Evolutionary conservation across 2,329 filamentous ascomycete genomes (phyloP), one percentile per base, ranked within the genome.

Genomic region (Thyridium curvatum): DNA sequence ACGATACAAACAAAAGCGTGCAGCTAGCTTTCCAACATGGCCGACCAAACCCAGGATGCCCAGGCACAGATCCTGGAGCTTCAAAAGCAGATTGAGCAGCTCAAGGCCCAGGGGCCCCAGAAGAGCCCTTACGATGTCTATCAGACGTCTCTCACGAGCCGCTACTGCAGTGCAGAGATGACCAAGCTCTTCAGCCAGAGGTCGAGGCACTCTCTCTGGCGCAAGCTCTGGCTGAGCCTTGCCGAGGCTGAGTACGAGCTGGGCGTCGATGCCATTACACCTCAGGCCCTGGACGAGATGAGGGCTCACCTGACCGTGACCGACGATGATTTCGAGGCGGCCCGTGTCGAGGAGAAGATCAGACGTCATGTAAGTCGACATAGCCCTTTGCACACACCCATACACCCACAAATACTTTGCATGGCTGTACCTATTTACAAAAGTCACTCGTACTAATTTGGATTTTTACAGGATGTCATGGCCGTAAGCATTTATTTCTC

Each of bases 241-340:
- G 89, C 89, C 17, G 83, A 94, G 69, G 72, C 76, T 9, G 84
- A 95, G 69, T 82, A 81, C 59, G 84, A 90, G 60, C 74, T 94
- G 3, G 88, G 88, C 3, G 75, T 94, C 34, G 67, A 75, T 8
- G 58, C 65, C 33, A 90, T 95, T 56, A 80, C 77, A 12, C 61
- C 74, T 15, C 79, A 91, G 52, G 89, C 89, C 8, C 69, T 96
- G 38, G 73, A 81, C 42, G 76, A 89, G 61, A 85, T 95, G 77
- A 72, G 75, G 46, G 74, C 77, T n/a, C 73, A 90, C 44, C 68
- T 90, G 33, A 71, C 70, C n/a, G 72, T 94, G 29, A 83, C 82
- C 34, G 85, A 93, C 33, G 46, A 84, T 36, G 86, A 87, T 53
- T 94, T 94, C 53, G 74, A 82, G 49, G 70, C 82, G 46, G 84